Evolutionary conservation across 176 grass and related monocot genomes (phyloP), one percentile per base, ranked within the genome.

Genomic region (Phoenix dactylifera): DNA sequence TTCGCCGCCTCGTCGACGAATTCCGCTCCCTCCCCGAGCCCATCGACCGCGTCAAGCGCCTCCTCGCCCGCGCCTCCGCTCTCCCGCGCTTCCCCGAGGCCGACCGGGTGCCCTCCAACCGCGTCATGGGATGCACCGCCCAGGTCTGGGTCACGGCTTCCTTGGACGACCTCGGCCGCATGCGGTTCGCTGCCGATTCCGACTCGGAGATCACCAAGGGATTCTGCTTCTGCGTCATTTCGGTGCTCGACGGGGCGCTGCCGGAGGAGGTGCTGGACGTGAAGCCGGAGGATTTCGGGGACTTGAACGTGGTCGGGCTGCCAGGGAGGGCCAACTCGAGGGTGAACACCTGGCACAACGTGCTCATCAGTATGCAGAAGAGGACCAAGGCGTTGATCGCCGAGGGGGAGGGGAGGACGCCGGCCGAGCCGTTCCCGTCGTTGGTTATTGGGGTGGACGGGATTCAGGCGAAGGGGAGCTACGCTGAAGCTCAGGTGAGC

Each of bases 181-280:
- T 97, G 92, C 68, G 77, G 24, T 97, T 97, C 75, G 70, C 87
- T 1, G 92, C 87, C 25, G 92, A 97, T 63, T 97, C 92, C 15
- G 92, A 97, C 70, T 88, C 92, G 15, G 92, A 97, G 74, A 83
- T 96, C 67, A 90, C 87, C 23, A 84, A 83, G 18, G 87, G 92
- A 0, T 97, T 85, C 71, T 97, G 87, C 77, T 78, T 83, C 16
- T 85, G 69, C 73, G 83, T 97, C 60, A 55, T 97, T 65, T 72
- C 77, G 24, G 92, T 83, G 15, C 72, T 97, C 29, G 69, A 97
- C 60, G 83, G 92, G 17, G 80, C 83, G 16, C 30, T 18, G 4
- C 86, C 92, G 10, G 78, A 91, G 69, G 87, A 97, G 50, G 80
- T 97, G 30, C 61, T 97, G 22, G 65, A 77, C 63, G 53, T 97